These are phyloP conservation scores for Anastatica hierochuntica DNA, from an alignment of 345 rosid genomes.

Conservation along the genomic window DNA sequence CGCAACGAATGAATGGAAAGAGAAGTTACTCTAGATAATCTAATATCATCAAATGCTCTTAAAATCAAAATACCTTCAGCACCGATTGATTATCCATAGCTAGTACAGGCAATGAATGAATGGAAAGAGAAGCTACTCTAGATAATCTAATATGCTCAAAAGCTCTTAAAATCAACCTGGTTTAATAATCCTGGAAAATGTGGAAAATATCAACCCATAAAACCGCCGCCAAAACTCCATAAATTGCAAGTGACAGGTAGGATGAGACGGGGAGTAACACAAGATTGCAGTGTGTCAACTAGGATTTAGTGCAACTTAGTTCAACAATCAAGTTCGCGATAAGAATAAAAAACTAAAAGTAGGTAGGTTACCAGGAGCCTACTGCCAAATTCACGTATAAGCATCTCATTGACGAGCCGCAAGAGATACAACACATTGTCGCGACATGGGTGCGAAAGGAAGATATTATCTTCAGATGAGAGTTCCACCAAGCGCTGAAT, in stretches of 20 bases:
- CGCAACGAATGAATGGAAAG: slow-evolving; percentile 3
- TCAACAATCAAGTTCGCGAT: slow-evolving; percentile 2
- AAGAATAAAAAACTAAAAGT: neutral
- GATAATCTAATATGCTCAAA: no score
- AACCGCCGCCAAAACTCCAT: neutral
- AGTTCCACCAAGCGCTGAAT: slow-evolving; percentile 59
- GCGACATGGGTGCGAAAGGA: slow-evolving; percentile 83
- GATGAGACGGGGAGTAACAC: neutral
- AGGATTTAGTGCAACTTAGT: slow-evolving; percentile 3
- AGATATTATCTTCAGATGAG: slow-evolving; percentile 73
- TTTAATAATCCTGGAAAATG: slow-evolving; percentile 2
- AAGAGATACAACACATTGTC: slow-evolving; percentile 81
- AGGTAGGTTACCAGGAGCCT: slow-evolving; percentile 52
- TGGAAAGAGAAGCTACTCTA: no score
- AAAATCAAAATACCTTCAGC: no score
- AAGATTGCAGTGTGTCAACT: slow-evolving; percentile 1
- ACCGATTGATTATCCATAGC: no score
- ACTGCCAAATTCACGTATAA: slow-evolving; percentile 63
- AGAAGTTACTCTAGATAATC: slow-evolving; percentile 10
- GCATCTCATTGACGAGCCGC: slow-evolving; percentile 79
- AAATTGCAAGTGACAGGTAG: neutral
- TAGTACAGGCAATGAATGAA: no score
- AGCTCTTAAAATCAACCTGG: neutral
- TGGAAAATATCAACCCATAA: neutral
- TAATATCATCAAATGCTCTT: no score